These are phyloP conservation scores for Diaporthe ampelina DNA, from an alignment of 2,329 filamentous ascomycete species.

Conservation along the genomic window DNA sequence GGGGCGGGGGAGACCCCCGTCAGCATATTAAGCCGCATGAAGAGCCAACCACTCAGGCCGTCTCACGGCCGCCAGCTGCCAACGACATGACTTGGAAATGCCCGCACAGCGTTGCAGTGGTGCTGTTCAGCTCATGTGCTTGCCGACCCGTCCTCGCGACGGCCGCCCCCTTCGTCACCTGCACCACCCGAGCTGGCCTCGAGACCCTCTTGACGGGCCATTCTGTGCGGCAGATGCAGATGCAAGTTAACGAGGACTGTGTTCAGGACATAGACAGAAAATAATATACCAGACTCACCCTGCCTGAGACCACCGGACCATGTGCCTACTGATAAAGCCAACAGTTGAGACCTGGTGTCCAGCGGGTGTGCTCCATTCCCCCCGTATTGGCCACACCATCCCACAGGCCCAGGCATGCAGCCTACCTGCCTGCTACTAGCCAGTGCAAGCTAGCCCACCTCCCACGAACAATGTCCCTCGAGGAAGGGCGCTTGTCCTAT, in stretches of 20 bases:
- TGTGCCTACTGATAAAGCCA: background rate
- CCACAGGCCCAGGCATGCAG: background rate
- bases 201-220: conserved; percentile 2
- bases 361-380: background rate
- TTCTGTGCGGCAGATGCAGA: conserved; percentile 9
- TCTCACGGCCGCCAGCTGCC: conserved; percentile 12
- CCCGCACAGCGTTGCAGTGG: conserved; percentile 27
- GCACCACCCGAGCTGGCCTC: conserved; percentile 11
- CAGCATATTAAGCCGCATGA: conserved; percentile 32
- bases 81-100: conserved; percentile 34
- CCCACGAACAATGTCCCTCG: background rate
- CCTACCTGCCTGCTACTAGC: background rate
- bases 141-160: conserved; percentile 29
- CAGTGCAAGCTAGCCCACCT: background rate
- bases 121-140: conserved; percentile 34
- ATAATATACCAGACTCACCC: background rate
- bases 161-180: conserved; percentile 22
- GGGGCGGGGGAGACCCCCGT: conserved; percentile 33
- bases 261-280: background rate
- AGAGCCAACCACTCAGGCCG: conserved; percentile 30
- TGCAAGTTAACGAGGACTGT: background rate
- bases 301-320: background rate
- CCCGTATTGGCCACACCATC: background rate
- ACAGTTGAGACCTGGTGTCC: background rate
- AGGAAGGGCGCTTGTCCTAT: background rate